Conservation (phyloP, 164 flowering plant genomes). For the Protea cynaroides region DNA sequence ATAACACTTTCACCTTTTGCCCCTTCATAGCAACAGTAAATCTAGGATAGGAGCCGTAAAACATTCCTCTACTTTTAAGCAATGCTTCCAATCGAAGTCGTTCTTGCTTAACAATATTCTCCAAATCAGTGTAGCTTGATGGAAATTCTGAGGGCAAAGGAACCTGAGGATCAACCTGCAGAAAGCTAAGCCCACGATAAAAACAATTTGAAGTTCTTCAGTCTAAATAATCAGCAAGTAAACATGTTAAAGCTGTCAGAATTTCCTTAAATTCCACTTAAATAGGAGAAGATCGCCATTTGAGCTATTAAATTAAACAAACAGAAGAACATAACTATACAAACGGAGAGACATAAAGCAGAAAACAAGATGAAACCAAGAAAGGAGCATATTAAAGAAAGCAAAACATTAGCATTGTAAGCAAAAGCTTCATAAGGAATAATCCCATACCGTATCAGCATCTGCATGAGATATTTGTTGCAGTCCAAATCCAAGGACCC, state of each 20-base stretch:
- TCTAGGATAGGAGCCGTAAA: slow-evolving; percentile 58
- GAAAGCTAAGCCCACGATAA: slow-evolving; percentile 13
- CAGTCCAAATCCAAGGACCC: slow-evolving; percentile 48
- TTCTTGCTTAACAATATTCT: slow-evolving; percentile 58
- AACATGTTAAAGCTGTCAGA: background rate
- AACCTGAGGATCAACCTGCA: slow-evolving; percentile 36
- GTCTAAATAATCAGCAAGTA: background rate
- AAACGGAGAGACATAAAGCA: background rate
- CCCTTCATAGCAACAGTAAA: slow-evolving; percentile 78
- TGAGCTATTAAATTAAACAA: background rate
- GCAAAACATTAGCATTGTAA: background rate
- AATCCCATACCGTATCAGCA: slow-evolving; percentile 37
- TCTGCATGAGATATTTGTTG: slow-evolving; percentile 61
- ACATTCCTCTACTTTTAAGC: slow-evolving; percentile 59
- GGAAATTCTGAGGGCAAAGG: slow-evolving; percentile 36
- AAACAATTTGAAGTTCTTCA: background rate
- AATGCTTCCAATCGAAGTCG: slow-evolving; percentile 58
- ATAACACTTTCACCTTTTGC: slow-evolving; percentile 52
- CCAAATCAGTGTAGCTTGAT: slow-evolving; percentile 35
- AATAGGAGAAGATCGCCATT: background rate
- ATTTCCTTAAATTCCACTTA: background rate
- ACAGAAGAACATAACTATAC: background rate
- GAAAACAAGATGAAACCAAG: background rate
- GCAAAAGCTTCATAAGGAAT: background rate
- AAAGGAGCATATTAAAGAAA: background rate